Evolutionary conservation across 83 land plant genomes (phyloP), one percentile per base, ranked within the genome.

Genomic region (Picea mariana): DNA sequence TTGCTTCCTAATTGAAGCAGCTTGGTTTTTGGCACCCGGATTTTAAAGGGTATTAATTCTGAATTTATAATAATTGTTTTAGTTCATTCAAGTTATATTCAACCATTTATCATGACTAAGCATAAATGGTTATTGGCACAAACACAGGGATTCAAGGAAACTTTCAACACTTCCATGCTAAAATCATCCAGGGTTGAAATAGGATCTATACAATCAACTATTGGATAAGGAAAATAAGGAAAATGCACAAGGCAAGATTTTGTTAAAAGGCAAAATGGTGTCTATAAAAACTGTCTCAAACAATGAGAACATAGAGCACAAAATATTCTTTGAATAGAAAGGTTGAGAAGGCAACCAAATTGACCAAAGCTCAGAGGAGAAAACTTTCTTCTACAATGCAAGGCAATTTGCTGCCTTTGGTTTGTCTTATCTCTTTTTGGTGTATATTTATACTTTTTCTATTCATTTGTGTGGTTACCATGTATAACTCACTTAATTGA

Each of bases 1-100:
- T 95, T 17, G 95, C 87, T 79, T 89, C 95, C 4, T 94, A 95
- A 95, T 85, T 92, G 75, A 92, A 90, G 88, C 91, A 92, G 62
- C 84, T 92, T 1, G 75, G 88, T 49, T 89, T 92, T 68, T 86
- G 84, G 59, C 96, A 94, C 81, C 95, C 90, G 76, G 96, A 94
- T 84, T 94, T 89, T 81, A 80, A 85, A 27, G 34, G 34, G 34
- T 34, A 34, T 34, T 52, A 52, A 52, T 52, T 52, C 58, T 52
- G 13, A 9, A 9, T 11, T 52, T 13, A 52, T 11, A 52, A 0
- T 1, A 52, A 9, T 52, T 0, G 58, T 11, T 52, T 52, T 9
- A 34, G 12, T 11, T 11, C 0, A 52, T 52, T 52, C 58, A 52
- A 52, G 58, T 11, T 52, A 52, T 11, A 11, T 11, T 52, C 58